Evolutionary conservation across 495 filamentous ascomycete genomes (phyloP), one percentile per base, ranked within the genome.

Genomic region (Schizothecium vesticola): DNA sequence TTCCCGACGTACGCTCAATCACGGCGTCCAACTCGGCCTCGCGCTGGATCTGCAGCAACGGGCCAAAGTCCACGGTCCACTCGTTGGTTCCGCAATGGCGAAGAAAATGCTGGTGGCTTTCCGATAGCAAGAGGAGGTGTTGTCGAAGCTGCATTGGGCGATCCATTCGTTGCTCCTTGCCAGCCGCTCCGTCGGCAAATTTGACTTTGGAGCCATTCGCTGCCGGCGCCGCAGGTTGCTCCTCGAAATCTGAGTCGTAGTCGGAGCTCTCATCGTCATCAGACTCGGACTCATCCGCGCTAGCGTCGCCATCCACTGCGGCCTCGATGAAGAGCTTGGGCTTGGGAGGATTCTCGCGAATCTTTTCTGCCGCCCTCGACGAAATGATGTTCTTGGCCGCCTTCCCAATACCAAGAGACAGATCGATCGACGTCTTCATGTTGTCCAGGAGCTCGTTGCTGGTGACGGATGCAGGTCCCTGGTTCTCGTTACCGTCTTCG

Each of bases 41-140:
- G 59, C 88, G 87, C 55, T 97, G 79, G 64, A 85, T 81, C 25
- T 86, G 83, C 28, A 90, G 84, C 0, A 98, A 80, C 3, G 84
- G 84, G 24, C 84, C 85, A 73, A 93, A 97, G 71, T 93, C 86
- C 23, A 98, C 82, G 12, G 85, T 89, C 91, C 92, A 98, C 73
- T 90, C 87, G 12, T 88, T 84, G n/a, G 82, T 76, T 23, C 89
- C 84, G 69, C 82, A 84, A 65, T 85, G 87, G 19, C 83, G 86
- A 55, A 90, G 79, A 73, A 97, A 93, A 21, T 84, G 80, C 70
- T 87, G 86, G 0, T 87, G 87, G 66, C 92, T 88, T 71, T 92
- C 87, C 1, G 88, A 79, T 10, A 99, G 87, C 19, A 96, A 80
- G 24, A 86, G 77, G 19, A 98, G 86, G 71, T 99, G 95, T 63